These are phyloP conservation scores for Wickerhamomyces strasburgensis DNA, from an alignment of 805 yeast genomes.

Conservation along the genomic window DNA sequence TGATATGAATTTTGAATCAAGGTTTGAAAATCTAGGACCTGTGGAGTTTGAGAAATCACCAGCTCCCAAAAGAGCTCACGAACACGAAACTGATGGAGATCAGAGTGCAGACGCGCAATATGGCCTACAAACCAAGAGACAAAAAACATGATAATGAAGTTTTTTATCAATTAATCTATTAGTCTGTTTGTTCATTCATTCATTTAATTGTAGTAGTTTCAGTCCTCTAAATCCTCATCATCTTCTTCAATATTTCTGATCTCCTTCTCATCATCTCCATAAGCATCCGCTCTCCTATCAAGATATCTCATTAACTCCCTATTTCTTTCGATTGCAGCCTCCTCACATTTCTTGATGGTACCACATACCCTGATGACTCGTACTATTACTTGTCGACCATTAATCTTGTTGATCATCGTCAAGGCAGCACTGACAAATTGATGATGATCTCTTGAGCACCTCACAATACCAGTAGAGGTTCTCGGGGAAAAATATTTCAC, in stretches of 20 bases:
- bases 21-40: conserved; percentile 32
- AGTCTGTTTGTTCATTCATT: not conserved
- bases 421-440: conserved; percentile 65
- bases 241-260: conserved; percentile 17
- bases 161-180: too few relatives aligned
- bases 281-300: conserved; percentile 12
- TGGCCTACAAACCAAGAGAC: conserved; percentile 21
- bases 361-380: conserved; percentile 74
- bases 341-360: conserved; percentile 80
- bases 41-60: conserved; percentile 41
- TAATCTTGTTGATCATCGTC: conserved; percentile 47
- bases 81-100: conserved; percentile 5
- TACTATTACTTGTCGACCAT: conserved; percentile 42
- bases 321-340: conserved; percentile 52
- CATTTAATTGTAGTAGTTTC: not conserved
- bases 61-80: conserved; percentile 1
- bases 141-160: conserved; percentile 11
- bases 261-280: conserved; percentile 15
- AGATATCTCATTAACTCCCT: conserved; percentile 24
- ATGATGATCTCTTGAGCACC: conserved; percentile 65
- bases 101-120: conserved; percentile 13
- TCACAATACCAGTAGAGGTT: conserved; percentile 79
- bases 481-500: conserved; percentile 76
- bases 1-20: conserved; percentile 16
- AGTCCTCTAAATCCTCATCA: conserved; percentile 15